Evolutionary conservation across 352 stramenopile genomes (phyloP), one percentile per base, ranked within the genome.

Genomic region (Elongisporangium prolatum): DNA sequence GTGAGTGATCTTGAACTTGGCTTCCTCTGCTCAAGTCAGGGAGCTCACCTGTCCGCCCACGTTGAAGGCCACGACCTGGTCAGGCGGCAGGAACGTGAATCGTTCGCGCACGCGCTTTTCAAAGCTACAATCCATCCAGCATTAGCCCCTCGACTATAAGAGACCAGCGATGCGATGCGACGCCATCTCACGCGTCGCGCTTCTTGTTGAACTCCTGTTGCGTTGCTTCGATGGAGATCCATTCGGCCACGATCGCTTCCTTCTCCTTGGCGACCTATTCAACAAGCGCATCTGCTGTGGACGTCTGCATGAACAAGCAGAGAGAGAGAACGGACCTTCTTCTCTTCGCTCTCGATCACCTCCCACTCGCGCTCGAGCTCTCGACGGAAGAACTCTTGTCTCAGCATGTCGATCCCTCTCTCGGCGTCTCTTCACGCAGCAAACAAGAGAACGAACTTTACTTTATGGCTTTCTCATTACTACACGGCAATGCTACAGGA

Each of bases 161-260:
- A n/a, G n/a, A n/a, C n/a, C n/a, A n/a, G n/a, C n/a, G n/a, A 17
- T 21, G 18, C 4, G 20, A 50, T 25, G n/a, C n/a, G n/a, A n/a
- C n/a, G n/a, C 8, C 3, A 8, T 40, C 67, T 20, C 75, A 92
- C 82, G 68, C 80, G 11, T 74, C 65, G 10, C 80, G 78, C 58
- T 86, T 89, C 54, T 67, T 56, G 40, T 84, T 74, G 58, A 85
- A 89, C 48, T 80, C 75, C 49, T 80, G 68, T 60, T 92, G 83
- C 2, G 71, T 68, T 59, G 88, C 75, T 40, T 90, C 83, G 13
- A 92, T 73, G 0, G 57, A 52, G 49, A 89, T 70, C 80, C 80
- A 92, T 61, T 91, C 83, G 17, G 72, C 56, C 49, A 88, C 81
- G 17, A 91, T 69, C 49, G 86, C 84, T n/a, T 84, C 79, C 63